Conservation (phyloP, 2,329 filamentous ascomycete genomes). For the Arthroderma uncinatum region DNA sequence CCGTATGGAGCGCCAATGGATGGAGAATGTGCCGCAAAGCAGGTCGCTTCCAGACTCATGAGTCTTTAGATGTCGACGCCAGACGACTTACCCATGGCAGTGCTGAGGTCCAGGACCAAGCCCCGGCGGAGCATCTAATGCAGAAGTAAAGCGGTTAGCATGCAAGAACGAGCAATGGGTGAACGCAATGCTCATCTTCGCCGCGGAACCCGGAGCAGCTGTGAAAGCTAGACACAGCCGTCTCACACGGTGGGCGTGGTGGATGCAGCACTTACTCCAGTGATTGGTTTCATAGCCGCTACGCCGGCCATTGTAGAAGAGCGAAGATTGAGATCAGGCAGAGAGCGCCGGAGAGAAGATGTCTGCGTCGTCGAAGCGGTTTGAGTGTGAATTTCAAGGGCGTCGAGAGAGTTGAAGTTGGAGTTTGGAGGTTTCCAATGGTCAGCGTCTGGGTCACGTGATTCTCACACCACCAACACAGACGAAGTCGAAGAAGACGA, state of each 20-base stretch:
- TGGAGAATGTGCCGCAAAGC: neutral
- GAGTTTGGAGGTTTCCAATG: neutral
- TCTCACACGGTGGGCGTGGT: neutral
- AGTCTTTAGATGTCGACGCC: no score
- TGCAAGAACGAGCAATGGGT: neutral
- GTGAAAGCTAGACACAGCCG: neutral
- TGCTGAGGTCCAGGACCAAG: slow-evolving; percentile 55
- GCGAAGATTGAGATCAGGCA: slow-evolving; percentile 15
- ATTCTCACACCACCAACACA: neutral
- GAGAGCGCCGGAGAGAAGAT: slow-evolving; percentile 13
- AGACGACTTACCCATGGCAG: slow-evolving; percentile 55
- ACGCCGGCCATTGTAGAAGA: slow-evolving; percentile 18
- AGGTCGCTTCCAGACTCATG: neutral
- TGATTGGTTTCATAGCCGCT: slow-evolving; percentile 39
- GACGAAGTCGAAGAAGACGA: neutral
- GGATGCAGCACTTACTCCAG: slow-evolving; percentile 33
- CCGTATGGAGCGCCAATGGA: neutral
- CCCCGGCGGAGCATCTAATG: slow-evolving; percentile 54
- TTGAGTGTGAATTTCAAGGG: slow-evolving; percentile 15
- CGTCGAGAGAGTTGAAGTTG: neutral
- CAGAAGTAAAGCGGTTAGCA: slow-evolving; percentile 6
- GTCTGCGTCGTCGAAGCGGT: neutral
- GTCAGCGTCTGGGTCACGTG: no score
- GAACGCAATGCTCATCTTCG: no score
- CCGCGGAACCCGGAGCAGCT: neutral